A percentile compares a stretch with the other conserved stretches of the same genome.
These are phyloP conservation scores for Pterocarpus santalinus DNA, from an alignment of 306 rosid genomes.

Conservation along the genomic window DNA sequence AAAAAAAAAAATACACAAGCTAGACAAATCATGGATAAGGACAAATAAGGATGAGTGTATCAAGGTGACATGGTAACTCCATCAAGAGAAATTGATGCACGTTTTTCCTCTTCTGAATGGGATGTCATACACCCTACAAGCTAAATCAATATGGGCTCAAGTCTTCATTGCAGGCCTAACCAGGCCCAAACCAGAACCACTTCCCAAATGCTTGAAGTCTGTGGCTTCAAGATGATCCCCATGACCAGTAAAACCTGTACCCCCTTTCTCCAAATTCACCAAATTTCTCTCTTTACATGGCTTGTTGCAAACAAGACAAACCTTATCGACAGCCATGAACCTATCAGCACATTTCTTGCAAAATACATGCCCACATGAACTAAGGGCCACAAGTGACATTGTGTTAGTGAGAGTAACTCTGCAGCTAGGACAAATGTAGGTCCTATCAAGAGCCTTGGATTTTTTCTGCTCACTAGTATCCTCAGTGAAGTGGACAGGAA, in stretches of 20 bases:
- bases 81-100: constrained; percentile 14
- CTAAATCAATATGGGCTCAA: constrained; percentile 37
- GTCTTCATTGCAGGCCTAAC: constrained; percentile 93
- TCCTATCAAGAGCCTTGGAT: constrained; percentile 65
- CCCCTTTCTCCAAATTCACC: constrained; percentile 87
- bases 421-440: constrained; percentile 92
- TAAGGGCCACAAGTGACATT: constrained; percentile 85
- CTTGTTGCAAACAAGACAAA: constrained; percentile 89
- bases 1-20: not conserved
- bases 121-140: constrained; percentile 13
- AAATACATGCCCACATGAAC: constrained; percentile 90
- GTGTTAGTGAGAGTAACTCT: constrained; percentile 90
- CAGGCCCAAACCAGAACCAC: constrained; percentile 93
- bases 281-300: constrained; percentile 84
- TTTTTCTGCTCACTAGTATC: constrained; percentile 76
- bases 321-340: constrained; percentile 89
- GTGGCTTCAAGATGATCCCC: constrained; percentile 91
- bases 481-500: constrained; percentile 80
- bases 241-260: constrained; percentile 90
- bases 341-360: constrained; percentile 95
- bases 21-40: not conserved
- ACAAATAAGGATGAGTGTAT: constrained; percentile 19
- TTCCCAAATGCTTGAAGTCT: constrained; percentile 97
- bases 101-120: constrained; percentile 30
- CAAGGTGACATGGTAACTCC: constrained; percentile 25